Evolutionary conservation across 805 yeast species (phyloP).

Genomic region (Ogataea salicorniae): DNA sequence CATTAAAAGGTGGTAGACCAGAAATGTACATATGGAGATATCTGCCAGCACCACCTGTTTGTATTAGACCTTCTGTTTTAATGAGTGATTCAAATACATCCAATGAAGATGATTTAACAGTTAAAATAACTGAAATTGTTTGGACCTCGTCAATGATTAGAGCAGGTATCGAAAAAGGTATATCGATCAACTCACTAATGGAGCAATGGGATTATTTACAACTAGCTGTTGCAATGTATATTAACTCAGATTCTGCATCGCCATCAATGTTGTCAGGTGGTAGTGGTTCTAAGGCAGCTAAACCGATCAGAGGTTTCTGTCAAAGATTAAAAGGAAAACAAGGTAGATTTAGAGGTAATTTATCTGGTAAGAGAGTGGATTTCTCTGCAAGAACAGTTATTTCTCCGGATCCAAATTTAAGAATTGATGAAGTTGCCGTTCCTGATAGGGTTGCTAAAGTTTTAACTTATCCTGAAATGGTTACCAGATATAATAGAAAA

Average conservation of each 20-base stretch:
- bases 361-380: conserved; percentile 98
- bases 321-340: conserved; percentile 97
- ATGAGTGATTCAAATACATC: conserved; percentile 87
- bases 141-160: conserved; percentile 93
- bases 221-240: conserved; percentile 93
- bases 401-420: conserved; percentile 95
- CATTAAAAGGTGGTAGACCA: conserved; percentile 85
- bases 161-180: conserved; percentile 94
- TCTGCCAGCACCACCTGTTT: conserved; percentile 97
- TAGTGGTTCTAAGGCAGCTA: conserved; percentile 49
- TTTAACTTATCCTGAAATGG: conserved; percentile 92
- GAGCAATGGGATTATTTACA: conserved; percentile 99
- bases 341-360: conserved; percentile 97
- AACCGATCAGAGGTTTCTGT: conserved; percentile 91
- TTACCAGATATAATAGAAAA: conserved; percentile 77
- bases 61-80: conserved; percentile 94
- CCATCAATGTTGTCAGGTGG: conserved; percentile 72
- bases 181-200: conserved; percentile 88
- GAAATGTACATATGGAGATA: conserved; percentile 97
- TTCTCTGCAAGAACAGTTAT: conserved; percentile 97
- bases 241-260: conserved; percentile 89
- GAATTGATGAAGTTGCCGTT: conserved; percentile 96
- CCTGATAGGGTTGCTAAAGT: conserved; percentile 96
- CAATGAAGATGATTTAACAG: conserved; percentile 96
- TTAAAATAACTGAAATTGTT: conserved; percentile 90